These are phyloP conservation scores for Apophysomyces trapeziformis DNA, from an alignment of 371 early-diverging fungal species.

Conservation along the genomic window DNA sequence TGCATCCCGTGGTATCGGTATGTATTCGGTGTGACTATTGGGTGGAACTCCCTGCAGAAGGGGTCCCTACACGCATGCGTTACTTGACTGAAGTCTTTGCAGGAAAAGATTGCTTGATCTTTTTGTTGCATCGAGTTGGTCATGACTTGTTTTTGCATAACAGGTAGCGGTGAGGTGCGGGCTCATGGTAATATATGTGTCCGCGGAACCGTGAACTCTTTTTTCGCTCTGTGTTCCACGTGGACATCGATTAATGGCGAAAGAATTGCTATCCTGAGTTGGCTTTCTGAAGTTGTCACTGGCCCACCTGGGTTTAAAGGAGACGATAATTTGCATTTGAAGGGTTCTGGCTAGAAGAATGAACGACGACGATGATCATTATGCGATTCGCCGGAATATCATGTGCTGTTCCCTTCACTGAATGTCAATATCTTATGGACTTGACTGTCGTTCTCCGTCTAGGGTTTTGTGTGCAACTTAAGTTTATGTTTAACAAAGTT, in stretches of 20 bases:
- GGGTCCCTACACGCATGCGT: conserved; percentile 12
- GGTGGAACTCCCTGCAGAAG: conserved; percentile 18
- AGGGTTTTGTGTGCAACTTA: conserved; percentile 23
- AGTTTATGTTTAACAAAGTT: conserved; percentile 12
- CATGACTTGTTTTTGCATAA: conserved; percentile 9
- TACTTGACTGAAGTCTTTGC: conserved; percentile 10
- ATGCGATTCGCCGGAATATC: conserved; percentile 11
- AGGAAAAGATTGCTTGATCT: conserved; percentile 17
- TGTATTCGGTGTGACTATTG: conserved; percentile 32
- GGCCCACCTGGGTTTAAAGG: conserved; percentile 11
- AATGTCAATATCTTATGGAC: conserved; percentile 9
- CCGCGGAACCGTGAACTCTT: conserved; percentile 13
- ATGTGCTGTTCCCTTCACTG: conserved; percentile 6
- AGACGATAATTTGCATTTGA: conserved; percentile 5
- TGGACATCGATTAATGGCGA: conserved; percentile 10
- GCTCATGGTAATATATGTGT: conserved; percentile 7
- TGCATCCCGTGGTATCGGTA: conserved; percentile 99
- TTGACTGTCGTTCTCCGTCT: conserved; percentile 10
- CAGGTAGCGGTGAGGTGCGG: conserved; percentile 7
- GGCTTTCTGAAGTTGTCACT: conserved; percentile 19
- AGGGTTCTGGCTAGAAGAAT: conserved; percentile 11
- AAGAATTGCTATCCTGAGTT: conserved; percentile 11
- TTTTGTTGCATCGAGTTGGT: conserved; percentile 17
- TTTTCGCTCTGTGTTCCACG: conserved; percentile 12
- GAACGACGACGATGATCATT: conserved; percentile 14